Percentiles rank a stretch among this genome's conserved stretches.
These are phyloP conservation scores for Panicum hallii DNA, from an alignment of 202 grass and related monocot species.

Conservation along the genomic window DNA sequence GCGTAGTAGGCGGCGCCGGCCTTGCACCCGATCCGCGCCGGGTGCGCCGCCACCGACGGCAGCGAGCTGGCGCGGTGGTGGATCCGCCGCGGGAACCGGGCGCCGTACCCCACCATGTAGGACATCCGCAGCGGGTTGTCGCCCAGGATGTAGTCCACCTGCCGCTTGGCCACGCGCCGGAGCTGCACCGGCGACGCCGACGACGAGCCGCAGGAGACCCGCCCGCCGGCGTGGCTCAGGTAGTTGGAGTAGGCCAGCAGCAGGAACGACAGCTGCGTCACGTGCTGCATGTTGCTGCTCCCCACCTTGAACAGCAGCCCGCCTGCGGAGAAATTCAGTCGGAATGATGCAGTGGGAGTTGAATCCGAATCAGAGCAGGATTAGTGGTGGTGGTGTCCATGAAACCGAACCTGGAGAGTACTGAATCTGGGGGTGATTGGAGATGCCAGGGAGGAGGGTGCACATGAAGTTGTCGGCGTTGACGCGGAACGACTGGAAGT, in stretches of 20 bases:
- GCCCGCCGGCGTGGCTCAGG: slow-evolving; percentile 80
- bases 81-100: slow-evolving; percentile 74
- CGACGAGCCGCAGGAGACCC: slow-evolving; percentile 60
- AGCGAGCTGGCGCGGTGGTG: slow-evolving; percentile 92
- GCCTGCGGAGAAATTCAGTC: slow-evolving; percentile 28
- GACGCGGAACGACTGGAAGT: slow-evolving; percentile 81
- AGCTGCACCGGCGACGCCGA: slow-evolving; percentile 68
- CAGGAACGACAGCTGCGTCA: slow-evolving; percentile 93
- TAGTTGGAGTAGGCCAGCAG: slow-evolving; percentile 93
- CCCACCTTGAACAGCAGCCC: slow-evolving; percentile 80
- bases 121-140: slow-evolving; percentile 96
- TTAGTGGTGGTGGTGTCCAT: background rate
- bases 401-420: slow-evolving; percentile 72
- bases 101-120: slow-evolving; percentile 92
- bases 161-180: slow-evolving; percentile 82
- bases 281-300: slow-evolving; percentile 92
- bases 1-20: slow-evolving; percentile 72
- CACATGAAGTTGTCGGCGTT: slow-evolving; percentile 94
- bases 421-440: slow-evolving; percentile 82
- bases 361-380: background rate
- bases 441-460: slow-evolving; percentile 84
- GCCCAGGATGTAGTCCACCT: slow-evolving; percentile 69
- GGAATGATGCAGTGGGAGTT: no score
- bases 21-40: slow-evolving; percentile 73
- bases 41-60: slow-evolving; percentile 77